These are phyloP conservation scores for Vicia faba DNA, from an alignment of 306 rosid genomes.

Conservation along the genomic window DNA sequence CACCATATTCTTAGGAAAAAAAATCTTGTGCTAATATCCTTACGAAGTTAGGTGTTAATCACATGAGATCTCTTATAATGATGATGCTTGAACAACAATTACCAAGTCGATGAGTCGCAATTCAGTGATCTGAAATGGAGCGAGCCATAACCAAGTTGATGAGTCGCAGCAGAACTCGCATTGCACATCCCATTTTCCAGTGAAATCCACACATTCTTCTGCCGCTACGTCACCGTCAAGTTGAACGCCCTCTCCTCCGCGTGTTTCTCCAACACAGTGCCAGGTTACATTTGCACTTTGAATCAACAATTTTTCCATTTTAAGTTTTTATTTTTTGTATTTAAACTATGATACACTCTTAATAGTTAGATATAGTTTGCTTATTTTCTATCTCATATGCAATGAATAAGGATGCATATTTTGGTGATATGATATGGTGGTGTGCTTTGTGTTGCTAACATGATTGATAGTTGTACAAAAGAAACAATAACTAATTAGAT, in stretches of 20 bases:
- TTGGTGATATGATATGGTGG: background rate
- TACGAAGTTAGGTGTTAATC: too few species aligned
- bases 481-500: background rate
- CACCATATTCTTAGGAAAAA: too few species aligned
- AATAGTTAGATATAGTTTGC: background rate
- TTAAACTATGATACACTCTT: background rate
- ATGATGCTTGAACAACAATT: too few species aligned
- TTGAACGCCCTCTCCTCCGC: background rate
- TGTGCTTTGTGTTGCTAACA: background rate
- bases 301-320: background rate
- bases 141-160: too few species aligned
- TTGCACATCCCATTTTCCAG: too few species aligned
- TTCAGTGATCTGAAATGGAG: too few species aligned
- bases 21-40: too few species aligned
- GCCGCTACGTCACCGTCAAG: background rate
- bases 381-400: background rate
- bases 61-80: too few species aligned
- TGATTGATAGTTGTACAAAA: background rate
- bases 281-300: background rate
- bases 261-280: background rate
- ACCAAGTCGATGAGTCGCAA: too few species aligned
- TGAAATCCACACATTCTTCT: background rate
- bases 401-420: background rate
- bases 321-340: background rate
- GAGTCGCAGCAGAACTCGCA: too few species aligned